These are phyloP conservation scores for Exophiala spinifera DNA, from an alignment of 2,329 filamentous ascomycete species.

Conservation along the genomic window DNA sequence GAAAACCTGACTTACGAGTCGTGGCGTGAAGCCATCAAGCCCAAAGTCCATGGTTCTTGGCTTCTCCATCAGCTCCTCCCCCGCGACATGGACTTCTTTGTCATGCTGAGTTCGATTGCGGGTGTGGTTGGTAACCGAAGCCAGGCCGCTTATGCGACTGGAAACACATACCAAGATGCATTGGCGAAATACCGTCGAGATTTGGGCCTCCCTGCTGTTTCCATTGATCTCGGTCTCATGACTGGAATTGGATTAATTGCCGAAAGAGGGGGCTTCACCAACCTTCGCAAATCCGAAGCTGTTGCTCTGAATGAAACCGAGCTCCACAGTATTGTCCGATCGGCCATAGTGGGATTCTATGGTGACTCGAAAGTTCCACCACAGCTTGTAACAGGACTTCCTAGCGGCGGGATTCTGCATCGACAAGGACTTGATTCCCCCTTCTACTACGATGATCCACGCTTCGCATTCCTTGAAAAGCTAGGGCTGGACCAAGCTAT, in stretches of 20 bases:
- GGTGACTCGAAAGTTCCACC: background rate
- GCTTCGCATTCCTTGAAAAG: background rate
- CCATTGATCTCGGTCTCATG: conserved; percentile 29
- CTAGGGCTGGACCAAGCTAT: background rate
- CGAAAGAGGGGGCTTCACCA: background rate
- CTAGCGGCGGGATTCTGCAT: background rate
- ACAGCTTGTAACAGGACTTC: background rate
- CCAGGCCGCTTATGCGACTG: conserved; percentile 40
- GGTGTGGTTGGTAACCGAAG: conserved; percentile 35
- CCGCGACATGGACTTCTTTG: conserved; percentile 42
- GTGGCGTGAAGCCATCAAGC: conserved; percentile 4
- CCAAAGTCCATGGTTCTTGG: conserved; percentile 27
- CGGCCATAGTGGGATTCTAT: background rate
- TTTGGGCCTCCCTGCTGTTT: conserved; percentile 22
- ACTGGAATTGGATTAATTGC: conserved; percentile 24
- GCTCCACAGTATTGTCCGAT: background rate
- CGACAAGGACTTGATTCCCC: background rate
- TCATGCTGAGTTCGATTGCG: conserved; percentile 41
- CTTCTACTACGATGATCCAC: background rate
- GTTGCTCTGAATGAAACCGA: background rate
- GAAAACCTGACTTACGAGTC: conserved; percentile 21
- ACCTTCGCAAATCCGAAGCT: background rate
- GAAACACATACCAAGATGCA: conserved; percentile 37
- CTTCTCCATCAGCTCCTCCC: conserved; percentile 30
- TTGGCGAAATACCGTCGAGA: conserved; percentile 30